Base-by-base conservation (phyloP, 768 basidiomycete genomes). In the Floccularia luteovirens region DNA sequence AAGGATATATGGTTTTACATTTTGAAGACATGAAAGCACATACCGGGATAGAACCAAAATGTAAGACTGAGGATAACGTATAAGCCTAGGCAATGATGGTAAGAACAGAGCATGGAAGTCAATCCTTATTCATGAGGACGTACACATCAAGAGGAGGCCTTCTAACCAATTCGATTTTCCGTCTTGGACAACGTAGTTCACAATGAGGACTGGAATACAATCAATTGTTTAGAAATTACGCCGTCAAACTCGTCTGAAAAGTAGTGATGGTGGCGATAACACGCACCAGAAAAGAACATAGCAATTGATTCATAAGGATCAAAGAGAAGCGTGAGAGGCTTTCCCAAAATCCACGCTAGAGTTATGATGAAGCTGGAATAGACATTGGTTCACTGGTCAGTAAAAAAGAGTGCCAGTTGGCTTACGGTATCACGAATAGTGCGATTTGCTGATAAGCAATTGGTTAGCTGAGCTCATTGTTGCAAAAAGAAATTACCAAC, bases 111-210 rank as follows among this genome's bases (percentile, higher is more conserved):
- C 36, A 20, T 38, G 17, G 12, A 23, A 24, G 10, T 10, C 10
- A 10, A 24, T 38, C 8, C 13, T 10, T 11, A 38, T 20, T 5
- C 5, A 38, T 5, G 11, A 10, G 11, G 17, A 63, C 74, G 46
- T 57, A 78, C 80, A 74, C 68, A 85, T 81, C 17, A 38, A 20
- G 20, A 38, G 19, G 7, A 38, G 10, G 11, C 36, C 36, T 54
- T 91, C 88, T 12, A 91, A 64, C 74, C 89, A 92, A 55, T 89
- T 90, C 13, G 79, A 82, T 53, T 82, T 81, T 7, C 85, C 88
- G 52, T 92, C 89, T 39, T 79, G 70, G 1, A 90, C 76, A 14
- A 84, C 81, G 48, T 86, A 82, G 51, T 83, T 87, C 59, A 91
- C 84, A 10, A 86, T 87, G 45, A 89, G 65, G n/a, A 90, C 82